Percentiles rank a stretch among this genome's conserved stretches.
phyloP scores from a whole-genome alignment of 139 green algal species.

The Asterochloris sp. region DNA sequence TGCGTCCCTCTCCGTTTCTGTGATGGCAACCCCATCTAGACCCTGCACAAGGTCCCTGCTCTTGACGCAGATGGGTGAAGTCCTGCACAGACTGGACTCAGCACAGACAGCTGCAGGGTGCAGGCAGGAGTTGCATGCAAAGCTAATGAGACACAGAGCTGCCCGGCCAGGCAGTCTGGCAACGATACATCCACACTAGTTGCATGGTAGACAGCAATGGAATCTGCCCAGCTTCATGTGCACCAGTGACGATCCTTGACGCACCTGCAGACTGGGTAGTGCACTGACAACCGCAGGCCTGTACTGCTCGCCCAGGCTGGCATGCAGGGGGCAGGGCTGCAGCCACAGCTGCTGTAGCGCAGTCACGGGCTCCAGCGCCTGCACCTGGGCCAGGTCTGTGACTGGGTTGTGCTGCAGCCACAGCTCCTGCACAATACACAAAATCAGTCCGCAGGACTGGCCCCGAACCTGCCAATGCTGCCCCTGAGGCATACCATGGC shows the following conservation, averaged over 20 bases:
- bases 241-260: no score
- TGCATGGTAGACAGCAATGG: no score
- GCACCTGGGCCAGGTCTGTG: not conserved
- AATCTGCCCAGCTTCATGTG: no score
- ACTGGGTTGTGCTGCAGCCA: constrained; percentile 12
- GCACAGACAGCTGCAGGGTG: not conserved
- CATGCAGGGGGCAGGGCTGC: not conserved
- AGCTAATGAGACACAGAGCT: no score
- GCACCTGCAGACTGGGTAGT: constrained; percentile 5
- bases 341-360: not conserved
- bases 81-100: not conserved
- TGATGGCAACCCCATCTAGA: not conserved
- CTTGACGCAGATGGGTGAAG: not conserved
- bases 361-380: not conserved
- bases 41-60: not conserved
- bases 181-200: no score
- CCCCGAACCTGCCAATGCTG: not conserved
- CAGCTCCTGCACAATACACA: not conserved
- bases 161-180: no score
- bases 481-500: not conserved
- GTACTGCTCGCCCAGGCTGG: not conserved
- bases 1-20: not conserved
- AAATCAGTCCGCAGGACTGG: not conserved
- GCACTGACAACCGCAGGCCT: not conserved
- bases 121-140: no score